Base-by-base conservation (phyloP, 768 basidiomycete genomes). In the Pisolithus microcarpus region DNA sequence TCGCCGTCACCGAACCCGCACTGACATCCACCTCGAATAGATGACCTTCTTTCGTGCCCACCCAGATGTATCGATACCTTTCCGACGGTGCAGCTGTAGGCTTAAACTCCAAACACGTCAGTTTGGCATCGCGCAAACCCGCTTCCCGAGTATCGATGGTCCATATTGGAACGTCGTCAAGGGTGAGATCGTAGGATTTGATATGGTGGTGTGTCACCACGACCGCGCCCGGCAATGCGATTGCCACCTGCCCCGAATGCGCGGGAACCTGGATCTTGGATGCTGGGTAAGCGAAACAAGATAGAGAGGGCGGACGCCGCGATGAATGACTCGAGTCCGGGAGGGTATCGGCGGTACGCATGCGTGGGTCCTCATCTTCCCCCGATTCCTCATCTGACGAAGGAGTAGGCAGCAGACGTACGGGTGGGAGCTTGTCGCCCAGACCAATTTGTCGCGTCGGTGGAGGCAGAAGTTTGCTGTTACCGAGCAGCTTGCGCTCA, bases 11-110 rank as follows among this genome's bases (percentile, higher is more conserved):
- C 5, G 58, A 56, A 0, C 83, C 85, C 2, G 75, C 80, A 48
- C 76, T 67, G 37, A 87, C 71, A 61, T 97, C 91, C 50, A 95
- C 56, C 72, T 96, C 93, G 56, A 85, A 75, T 23, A 99, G 52
- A 64, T 87, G 82, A 0, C 95, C 95, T 23, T 95, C 91, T 69
- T 88, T 92, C 26, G 91, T 91, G 4, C 94, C 95, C 10, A 85
- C 69, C 94, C 94, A 97, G 2, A 92, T 58, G 49, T 79, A 75
- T 28, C 72, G 72, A 2, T 87, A 89, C 16, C 76, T 71, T 48
- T 84, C 79, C 0, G 56, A 67, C n/a, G 67, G 58, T 9, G 64
- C 58, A 2, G 56, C 58, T 2, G 75, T 74, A 0, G 85, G 77
- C 15, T 85, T 75, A 63, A 93, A 90, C 65, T 86, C 91, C 68